Percentiles rank a stretch among this genome's conserved stretches.
These are phyloP conservation scores for Microdochium nivale DNA, from an alignment of 2,329 filamentous ascomycete species.

Conservation along the genomic window DNA sequence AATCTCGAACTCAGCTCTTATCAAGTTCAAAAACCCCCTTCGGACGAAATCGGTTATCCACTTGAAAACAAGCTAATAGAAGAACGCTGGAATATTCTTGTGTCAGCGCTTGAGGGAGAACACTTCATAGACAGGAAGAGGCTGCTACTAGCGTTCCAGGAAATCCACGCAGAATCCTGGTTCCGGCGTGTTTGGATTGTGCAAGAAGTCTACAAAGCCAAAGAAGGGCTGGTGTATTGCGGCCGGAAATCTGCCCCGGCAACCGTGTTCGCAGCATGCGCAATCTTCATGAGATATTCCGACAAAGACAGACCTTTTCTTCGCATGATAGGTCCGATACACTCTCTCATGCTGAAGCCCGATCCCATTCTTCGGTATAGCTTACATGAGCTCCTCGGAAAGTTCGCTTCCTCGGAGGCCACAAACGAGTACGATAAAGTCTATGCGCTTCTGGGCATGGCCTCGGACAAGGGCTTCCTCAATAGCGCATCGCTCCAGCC, in stretches of 20 bases:
- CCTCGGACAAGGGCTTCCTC: not conserved
- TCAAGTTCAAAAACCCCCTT: too few relatives aligned
- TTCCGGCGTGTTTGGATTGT: not conserved
- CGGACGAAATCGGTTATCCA: not conserved
- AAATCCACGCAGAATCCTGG: not conserved
- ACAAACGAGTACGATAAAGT: not conserved
- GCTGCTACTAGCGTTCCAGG: not conserved
- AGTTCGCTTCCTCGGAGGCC: not conserved
- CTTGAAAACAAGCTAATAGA: not conserved
- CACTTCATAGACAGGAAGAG: not conserved
- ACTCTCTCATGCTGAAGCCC: not conserved
- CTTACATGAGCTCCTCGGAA: not conserved
- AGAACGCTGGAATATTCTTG: not conserved
- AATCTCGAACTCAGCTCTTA: not conserved
- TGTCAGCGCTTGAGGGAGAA: not conserved
- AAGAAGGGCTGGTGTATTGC: not conserved
- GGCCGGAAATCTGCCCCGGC: not conserved
- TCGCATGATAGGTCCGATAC: not conserved
- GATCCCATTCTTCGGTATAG: not conserved
- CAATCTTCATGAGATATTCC: not conserved
- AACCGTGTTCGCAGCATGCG: not conserved
- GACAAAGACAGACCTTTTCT: not conserved
- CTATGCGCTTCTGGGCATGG: not conserved
- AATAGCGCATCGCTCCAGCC: not conserved
- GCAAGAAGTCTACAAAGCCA: not conserved